Conservation (phyloP, 2,329 filamentous ascomycete genomes). For the Colletotrichum viniferum region DNA sequence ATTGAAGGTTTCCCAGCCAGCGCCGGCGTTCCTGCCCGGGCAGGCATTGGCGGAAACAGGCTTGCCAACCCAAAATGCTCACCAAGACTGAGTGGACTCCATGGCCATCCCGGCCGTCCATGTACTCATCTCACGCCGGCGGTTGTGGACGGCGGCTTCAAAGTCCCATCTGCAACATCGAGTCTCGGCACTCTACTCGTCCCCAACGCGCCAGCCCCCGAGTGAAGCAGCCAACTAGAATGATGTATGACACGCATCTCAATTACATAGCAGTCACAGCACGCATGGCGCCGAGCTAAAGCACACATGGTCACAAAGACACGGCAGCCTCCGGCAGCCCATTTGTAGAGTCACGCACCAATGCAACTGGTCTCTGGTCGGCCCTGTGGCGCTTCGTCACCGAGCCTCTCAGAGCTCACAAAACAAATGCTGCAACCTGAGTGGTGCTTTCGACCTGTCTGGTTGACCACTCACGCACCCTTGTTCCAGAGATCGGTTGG, state of each 20-base stretch:
- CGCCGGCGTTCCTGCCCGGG: background rate
- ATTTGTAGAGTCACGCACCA: background rate
- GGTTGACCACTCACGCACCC: slow-evolving; percentile 1
- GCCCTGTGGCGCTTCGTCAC: background rate
- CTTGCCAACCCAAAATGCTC: background rate
- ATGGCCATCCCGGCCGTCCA: background rate
- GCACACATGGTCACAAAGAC: background rate
- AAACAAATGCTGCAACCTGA: background rate
- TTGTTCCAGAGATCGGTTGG: slow-evolving; percentile 1
- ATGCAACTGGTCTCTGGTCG: slow-evolving; percentile 2
- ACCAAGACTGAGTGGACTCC: background rate
- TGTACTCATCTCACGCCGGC: background rate
- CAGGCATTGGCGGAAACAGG: background rate
- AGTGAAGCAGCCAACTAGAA: background rate
- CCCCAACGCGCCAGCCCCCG: background rate
- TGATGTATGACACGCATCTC: background rate
- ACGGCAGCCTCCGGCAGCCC: background rate
- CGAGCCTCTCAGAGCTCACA: slow-evolving; percentile 12
- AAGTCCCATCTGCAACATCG: background rate
- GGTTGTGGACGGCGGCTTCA: background rate
- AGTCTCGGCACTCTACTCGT: background rate
- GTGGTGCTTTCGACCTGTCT: background rate
- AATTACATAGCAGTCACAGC: background rate
- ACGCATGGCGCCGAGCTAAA: background rate
- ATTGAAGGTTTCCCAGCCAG: background rate